These are phyloP conservation scores for Rhizopogon roseolus DNA, from an alignment of 768 basidiomycete species.

Conservation along the genomic window DNA sequence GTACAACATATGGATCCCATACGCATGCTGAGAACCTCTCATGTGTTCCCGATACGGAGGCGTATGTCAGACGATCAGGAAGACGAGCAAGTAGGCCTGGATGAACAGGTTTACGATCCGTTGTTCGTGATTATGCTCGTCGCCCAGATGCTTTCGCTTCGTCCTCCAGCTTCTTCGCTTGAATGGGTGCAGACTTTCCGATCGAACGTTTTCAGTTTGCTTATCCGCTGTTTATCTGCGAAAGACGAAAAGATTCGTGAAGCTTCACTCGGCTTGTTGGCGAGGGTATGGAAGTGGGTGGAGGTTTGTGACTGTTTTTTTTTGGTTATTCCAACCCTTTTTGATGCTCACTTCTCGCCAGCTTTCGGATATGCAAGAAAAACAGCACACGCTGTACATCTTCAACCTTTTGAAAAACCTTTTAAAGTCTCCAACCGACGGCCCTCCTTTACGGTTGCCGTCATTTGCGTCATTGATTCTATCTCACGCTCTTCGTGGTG, in stretches of 20 bases:
- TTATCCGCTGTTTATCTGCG: slow-evolving; percentile 69
- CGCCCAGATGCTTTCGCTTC: slow-evolving; percentile 57
- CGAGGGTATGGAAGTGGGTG: slow-evolving; percentile 53
- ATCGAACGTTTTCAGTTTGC: slow-evolving; percentile 70
- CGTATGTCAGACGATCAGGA: slow-evolving; percentile 35
- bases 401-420: slow-evolving; percentile 61
- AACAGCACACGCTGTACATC: slow-evolving; percentile 66
- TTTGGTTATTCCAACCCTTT: background rate
- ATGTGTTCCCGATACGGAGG: slow-evolving; percentile 67
- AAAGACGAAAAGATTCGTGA: slow-evolving; percentile 56
- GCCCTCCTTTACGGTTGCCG: slow-evolving; percentile 55
- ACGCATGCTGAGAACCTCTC: slow-evolving; percentile 64
- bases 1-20: slow-evolving; percentile 67
- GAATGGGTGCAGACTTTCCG: slow-evolving; percentile 59
- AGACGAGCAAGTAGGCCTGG: slow-evolving; percentile 19
- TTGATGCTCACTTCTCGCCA: slow-evolving; percentile 16
- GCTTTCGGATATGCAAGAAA: slow-evolving; percentile 72
- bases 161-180: slow-evolving; percentile 54
- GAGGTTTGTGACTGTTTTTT: slow-evolving; percentile 42
- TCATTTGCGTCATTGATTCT: slow-evolving; percentile 79
- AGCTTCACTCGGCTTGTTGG: slow-evolving; percentile 56
- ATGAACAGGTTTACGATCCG: slow-evolving; percentile 69
- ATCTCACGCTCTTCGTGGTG: slow-evolving; percentile 71
- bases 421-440: slow-evolving; percentile 35
- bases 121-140: slow-evolving; percentile 68